Percentiles rank a stretch among this genome's conserved stretches.
These are phyloP conservation scores for Oryza longistaminata DNA, from an alignment of 176 grass and related monocot genomes.

Conservation along the genomic window DNA sequence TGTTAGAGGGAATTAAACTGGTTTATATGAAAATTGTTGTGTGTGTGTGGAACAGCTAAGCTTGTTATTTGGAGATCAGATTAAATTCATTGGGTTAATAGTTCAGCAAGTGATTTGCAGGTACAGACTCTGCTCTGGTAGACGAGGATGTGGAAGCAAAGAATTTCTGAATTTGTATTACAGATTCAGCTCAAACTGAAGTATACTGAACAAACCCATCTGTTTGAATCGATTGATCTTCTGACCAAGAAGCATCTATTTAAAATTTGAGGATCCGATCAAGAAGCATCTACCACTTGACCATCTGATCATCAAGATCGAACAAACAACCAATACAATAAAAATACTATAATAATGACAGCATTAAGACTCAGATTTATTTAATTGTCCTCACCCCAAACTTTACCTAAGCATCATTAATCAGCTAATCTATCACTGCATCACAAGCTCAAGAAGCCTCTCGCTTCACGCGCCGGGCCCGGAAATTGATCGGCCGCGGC, in stretches of 20 bases:
- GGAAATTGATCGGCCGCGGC: slow-evolving; percentile 28
- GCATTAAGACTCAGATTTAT: slow-evolving; percentile 2
- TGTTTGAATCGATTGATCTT: neutral
- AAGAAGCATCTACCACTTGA: slow-evolving; percentile 20
- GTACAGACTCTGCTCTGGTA: neutral
- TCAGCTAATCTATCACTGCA: neutral
- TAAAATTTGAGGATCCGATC: slow-evolving; percentile 16
- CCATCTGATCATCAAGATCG: slow-evolving; percentile 45
- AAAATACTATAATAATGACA: slow-evolving; percentile 17
- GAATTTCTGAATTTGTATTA: slow-evolving; percentile 31
- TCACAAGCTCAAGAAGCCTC: slow-evolving; percentile 44
- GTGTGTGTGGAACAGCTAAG: neutral
- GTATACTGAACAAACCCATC: neutral
- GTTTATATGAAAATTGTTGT: neutral
- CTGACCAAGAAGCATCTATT: neutral
- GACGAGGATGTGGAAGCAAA: neutral
- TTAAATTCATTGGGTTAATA: neutral
- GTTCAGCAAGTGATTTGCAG: slow-evolving; percentile 25
- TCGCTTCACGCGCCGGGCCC: slow-evolving; percentile 15
- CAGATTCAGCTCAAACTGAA: slow-evolving; percentile 39
- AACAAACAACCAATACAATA: slow-evolving; percentile 35
- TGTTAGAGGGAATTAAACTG: neutral
- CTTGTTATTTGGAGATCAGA: neutral
- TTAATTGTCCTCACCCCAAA: slow-evolving; percentile 9
- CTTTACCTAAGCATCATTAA: slow-evolving; percentile 35